Evolutionary conservation across 805 yeast species (phyloP).

Genomic region (Teunomyces aglyptinius): DNA sequence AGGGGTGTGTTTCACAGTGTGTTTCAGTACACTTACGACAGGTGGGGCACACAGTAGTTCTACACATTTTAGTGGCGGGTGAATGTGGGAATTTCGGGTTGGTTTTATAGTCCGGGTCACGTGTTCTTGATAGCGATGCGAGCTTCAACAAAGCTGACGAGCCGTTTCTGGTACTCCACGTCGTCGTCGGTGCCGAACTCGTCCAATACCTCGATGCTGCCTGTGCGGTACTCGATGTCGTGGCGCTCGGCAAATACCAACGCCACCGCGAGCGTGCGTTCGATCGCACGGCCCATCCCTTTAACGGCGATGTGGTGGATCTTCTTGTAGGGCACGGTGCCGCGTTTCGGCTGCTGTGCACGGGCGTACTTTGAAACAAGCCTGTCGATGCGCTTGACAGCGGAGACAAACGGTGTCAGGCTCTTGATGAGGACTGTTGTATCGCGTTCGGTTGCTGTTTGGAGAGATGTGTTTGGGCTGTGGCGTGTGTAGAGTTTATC

Average conservation of each 20-base stretch:
- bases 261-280: constrained; percentile 61
- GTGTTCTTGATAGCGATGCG: constrained; percentile 19
- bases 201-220: constrained; percentile 67
- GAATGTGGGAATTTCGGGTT: neutral
- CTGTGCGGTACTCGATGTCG: constrained; percentile 61
- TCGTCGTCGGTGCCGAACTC: constrained; percentile 47
- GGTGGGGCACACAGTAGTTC: constrained; percentile 28
- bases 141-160: constrained; percentile 48
- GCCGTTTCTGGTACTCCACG: constrained; percentile 37
- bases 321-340: constrained; percentile 35
- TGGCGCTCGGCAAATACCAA: constrained; percentile 53
- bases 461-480: constrained; percentile 46
- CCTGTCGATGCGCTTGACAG: constrained; percentile 61
- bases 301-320: constrained; percentile 50
- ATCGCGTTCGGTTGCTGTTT: constrained; percentile 41
- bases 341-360: constrained; percentile 19
- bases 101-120: no score
- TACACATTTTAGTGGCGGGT: constrained; percentile 28
- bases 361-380: constrained; percentile 44
- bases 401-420: constrained; percentile 70
- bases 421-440: constrained; percentile 59
- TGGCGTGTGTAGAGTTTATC: constrained; percentile 43
- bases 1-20: neutral
- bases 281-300: constrained; percentile 75
- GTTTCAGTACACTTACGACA: constrained; percentile 22